Conservation (phyloP, 2,329 filamentous ascomycete genomes). For the Cytospora piceae region DNA sequence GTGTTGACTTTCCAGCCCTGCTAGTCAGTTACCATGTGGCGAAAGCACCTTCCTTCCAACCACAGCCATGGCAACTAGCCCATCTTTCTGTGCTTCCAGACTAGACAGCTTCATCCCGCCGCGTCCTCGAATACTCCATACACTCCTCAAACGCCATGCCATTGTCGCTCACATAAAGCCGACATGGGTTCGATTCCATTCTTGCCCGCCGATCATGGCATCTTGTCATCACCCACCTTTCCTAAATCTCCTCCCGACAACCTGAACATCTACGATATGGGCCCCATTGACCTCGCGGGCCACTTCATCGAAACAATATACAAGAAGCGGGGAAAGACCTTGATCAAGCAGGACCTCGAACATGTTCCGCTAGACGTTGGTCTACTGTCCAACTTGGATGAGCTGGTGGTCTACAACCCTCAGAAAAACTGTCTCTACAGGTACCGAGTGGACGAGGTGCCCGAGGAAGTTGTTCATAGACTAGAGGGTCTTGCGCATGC, state of each 20-base stretch:
- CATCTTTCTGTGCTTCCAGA: not conserved
- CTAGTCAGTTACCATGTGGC: not conserved
- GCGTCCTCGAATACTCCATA: not conserved
- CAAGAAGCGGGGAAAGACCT: not conserved
- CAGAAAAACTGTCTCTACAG: not conserved
- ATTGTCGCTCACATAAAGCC: not conserved
- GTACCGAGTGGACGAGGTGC: not conserved
- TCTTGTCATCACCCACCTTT: not conserved
- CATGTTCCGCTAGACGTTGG: not conserved
- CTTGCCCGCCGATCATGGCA: not conserved
- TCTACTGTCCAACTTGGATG: not conserved
- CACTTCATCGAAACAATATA: not conserved
- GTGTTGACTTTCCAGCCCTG: not conserved
- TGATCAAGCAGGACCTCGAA: not conserved
- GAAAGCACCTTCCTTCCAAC: not conserved
- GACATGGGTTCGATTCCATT: not conserved
- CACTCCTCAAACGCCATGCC: not conserved
- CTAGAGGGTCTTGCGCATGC: not conserved
- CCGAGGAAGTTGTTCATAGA: not conserved
- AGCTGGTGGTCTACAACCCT: not conserved
- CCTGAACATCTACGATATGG: not conserved
- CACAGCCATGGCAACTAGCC: not conserved
- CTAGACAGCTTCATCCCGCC: not conserved
- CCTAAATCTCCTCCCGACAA: not conserved
- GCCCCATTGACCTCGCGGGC: not conserved